Base-by-base conservation (phyloP, 1,284 basidiomycete species). In the Moesziomyces globuligerus region DNA sequence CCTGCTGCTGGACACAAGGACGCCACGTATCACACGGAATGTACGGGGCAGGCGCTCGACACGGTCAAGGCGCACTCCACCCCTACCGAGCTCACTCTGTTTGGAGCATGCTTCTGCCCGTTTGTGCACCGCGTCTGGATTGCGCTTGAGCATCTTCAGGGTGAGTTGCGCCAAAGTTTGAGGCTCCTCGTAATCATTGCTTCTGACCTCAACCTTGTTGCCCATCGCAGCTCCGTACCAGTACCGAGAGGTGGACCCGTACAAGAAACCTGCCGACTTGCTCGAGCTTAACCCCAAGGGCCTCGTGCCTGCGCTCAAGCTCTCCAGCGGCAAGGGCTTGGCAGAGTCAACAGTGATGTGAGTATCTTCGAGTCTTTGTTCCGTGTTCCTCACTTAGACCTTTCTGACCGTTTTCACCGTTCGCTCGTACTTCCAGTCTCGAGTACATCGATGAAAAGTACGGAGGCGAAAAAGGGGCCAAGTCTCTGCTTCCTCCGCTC, bases 201-300 rank as follows among this genome's bases (percentile, higher is more conserved):
- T 18, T 11, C 86, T 10, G 49, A 62, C n/a, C 40, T 45, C 21
- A 23, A 5, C 26, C 39, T 17, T 20, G 8, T n/a, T 4, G 6
- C 2, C 9, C 9, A 4, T 13, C 15, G 6, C 51, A 70, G 67
- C 55, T 24, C 74, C 68, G 10, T 70, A 67, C 34, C 57, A 51
- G 48, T 73, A 89, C 88, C 44, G 60, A 74, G 90, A 91, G 82
- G 89, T 91, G 25, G 90, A 92, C 81, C 90, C 90, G 1, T 91
- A 92, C 85, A 87, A 88, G 83, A 92, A 92, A 75, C 90, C 91
- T 0, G 83, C 87, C 48, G 89, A 90, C 32, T 85, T 92, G n/a
- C 84, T 92, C 11, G 88, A 90, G 48, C 85, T 91, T 17, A 91
- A 90, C 20, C 90, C 90, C 0, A 91, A 90, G 77, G 90, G 91